Conservation (phyloP, 176 grass and related monocot species). For the Zea luxurians region DNA sequence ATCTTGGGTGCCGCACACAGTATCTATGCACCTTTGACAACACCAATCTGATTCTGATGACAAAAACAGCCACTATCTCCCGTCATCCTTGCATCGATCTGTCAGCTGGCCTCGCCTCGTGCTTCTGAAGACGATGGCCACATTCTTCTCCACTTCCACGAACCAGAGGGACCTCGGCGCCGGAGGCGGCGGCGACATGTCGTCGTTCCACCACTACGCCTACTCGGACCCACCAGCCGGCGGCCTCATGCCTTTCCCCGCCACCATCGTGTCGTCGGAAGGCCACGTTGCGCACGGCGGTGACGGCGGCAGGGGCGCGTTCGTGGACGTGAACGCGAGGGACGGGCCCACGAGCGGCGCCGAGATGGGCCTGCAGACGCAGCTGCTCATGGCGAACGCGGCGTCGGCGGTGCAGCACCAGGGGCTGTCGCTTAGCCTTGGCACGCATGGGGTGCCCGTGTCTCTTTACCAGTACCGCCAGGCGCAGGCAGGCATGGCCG, state of each 20-base stretch:
- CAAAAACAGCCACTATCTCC: neutral
- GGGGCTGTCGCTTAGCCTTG: constrained; percentile 78
- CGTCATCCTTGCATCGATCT: constrained; percentile 24
- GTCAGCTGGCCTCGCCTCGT: neutral
- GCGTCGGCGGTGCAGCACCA: constrained; percentile 56
- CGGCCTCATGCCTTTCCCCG: constrained; percentile 54
- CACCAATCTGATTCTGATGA: constrained; percentile 35
- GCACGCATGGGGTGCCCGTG: constrained; percentile 63
- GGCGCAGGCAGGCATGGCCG: constrained; percentile 39
- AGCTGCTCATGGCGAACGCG: constrained; percentile 59
- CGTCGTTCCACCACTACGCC: constrained; percentile 52
- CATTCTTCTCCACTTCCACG: constrained; percentile 66
- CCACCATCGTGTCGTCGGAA: constrained; percentile 54
- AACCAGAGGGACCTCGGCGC: constrained; percentile 52
- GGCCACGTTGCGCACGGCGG: constrained; percentile 29
- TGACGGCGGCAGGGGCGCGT: constrained; percentile 38
- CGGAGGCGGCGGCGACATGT: constrained; percentile 36
- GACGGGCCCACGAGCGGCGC: constrained; percentile 8
- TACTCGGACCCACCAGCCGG: constrained; percentile 55
- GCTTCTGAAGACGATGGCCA: constrained; percentile 63
- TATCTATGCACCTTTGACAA: constrained; percentile 24
- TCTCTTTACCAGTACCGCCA: constrained; percentile 68
- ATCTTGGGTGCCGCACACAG: neutral
- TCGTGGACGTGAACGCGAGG: constrained; percentile 36
- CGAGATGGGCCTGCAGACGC: constrained; percentile 58